Percentiles rank a stretch among this genome's conserved stretches.
Evolutionary conservation across 2,329 filamentous ascomycete genomes (phyloP).

Genomic region (Clonostachys rhizophaga): DNA sequence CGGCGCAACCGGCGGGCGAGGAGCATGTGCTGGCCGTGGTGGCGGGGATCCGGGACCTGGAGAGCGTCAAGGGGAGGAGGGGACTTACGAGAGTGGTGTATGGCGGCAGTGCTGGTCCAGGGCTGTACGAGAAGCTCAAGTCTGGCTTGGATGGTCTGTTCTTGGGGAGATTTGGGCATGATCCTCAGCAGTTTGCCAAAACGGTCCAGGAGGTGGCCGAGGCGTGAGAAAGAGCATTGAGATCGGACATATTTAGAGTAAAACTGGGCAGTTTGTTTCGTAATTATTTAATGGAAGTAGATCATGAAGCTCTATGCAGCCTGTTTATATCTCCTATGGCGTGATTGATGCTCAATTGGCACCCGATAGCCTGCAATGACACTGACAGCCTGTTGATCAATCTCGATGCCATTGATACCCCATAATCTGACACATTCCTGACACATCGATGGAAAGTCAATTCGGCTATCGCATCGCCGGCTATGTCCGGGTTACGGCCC

Average conservation of each 20-base stretch:
- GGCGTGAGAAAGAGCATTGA: conserved; percentile 13
- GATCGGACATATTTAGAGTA: not conserved
- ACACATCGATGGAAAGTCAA: too few species aligned
- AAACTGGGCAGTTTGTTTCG: not conserved
- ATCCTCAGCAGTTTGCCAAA: conserved; percentile 64
- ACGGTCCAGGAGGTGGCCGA: conserved; percentile 68
- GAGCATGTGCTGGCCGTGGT: conserved; percentile 71
- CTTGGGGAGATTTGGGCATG: conserved; percentile 76
- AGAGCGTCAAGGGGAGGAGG: conserved; percentile 42
- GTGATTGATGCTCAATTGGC: too few species aligned
- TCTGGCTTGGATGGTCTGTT: conserved; percentile 76
- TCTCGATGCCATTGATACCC: too few species aligned
- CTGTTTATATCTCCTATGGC: too few species aligned
- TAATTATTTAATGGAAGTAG: too few species aligned
- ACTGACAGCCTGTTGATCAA: too few species aligned
- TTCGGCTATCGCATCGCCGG: too few species aligned
- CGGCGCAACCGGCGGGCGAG: conserved; percentile 63
- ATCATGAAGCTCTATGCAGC: not conserved
- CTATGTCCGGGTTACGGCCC: too few species aligned
- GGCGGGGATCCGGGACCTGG: conserved; percentile 51
- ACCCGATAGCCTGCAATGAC: too few species aligned
- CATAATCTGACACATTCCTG: too few species aligned
- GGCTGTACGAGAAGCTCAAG: conserved; percentile 64
- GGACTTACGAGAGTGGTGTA: conserved; percentile 69
- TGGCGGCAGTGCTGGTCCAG: conserved; percentile 78